phyloP scores from a whole-genome alignment of 2,329 filamentous ascomycete genomes.

The Pseudovirgaria hyperparasitica region DNA sequence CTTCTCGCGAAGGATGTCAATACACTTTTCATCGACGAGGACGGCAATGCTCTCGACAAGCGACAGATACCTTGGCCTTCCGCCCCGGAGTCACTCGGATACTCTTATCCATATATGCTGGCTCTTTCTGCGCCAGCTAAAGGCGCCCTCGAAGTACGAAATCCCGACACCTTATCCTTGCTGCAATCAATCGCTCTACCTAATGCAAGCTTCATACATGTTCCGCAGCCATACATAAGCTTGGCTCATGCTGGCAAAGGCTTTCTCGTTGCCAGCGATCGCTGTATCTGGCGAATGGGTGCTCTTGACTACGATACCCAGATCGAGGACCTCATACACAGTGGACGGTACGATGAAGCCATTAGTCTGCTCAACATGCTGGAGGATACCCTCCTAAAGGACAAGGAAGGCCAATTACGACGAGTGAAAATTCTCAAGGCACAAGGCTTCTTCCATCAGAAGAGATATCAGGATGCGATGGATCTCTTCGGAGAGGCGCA shows the following conservation, averaged over 20 bases:
- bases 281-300: slow-evolving; percentile 92
- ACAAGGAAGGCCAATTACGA: slow-evolving; percentile 69
- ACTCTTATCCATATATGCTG: slow-evolving; percentile 92
- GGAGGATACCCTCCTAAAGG: slow-evolving; percentile 75
- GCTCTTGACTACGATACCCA: slow-evolving; percentile 85
- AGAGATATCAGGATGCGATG: slow-evolving; percentile 73
- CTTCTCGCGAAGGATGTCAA: slow-evolving; percentile 97
- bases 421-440: slow-evolving; percentile 90
- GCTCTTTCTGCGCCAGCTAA: slow-evolving; percentile 74
- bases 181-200: slow-evolving; percentile 75
- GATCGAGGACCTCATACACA: slow-evolving; percentile 65
- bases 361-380: slow-evolving; percentile 81
- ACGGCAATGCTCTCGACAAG: slow-evolving; percentile 70
- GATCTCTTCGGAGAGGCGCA: slow-evolving; percentile 86
- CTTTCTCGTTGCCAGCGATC: slow-evolving; percentile 84
- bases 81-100: slow-evolving; percentile 83
- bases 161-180: slow-evolving; percentile 81
- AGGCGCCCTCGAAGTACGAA: slow-evolving; percentile 78
- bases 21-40: slow-evolving; percentile 76
- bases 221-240: slow-evolving; percentile 83
- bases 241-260: slow-evolving; percentile 94
- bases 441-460: slow-evolving; percentile 66
- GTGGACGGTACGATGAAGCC: slow-evolving; percentile 72
- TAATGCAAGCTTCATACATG: slow-evolving; percentile 73
- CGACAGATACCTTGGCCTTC: slow-evolving; percentile 84